Evolutionary conservation across 352 stramenopile genomes (phyloP), one percentile per base, ranked within the genome.

Genomic region (Pythium rhizo-oryzae): DNA sequence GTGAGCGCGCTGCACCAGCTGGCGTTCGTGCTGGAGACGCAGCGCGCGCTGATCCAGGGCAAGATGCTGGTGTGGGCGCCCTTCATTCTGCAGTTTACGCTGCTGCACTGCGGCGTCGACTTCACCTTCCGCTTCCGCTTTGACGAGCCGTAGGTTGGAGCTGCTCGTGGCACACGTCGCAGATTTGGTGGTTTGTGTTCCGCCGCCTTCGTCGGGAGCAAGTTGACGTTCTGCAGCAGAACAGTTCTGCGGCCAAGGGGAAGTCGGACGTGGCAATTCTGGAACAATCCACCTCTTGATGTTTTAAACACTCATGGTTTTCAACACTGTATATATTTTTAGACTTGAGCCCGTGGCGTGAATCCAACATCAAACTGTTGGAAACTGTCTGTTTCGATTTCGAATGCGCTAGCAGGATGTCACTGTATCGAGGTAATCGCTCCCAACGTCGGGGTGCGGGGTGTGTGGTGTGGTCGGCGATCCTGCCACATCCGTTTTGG

Each of bases 271-370:
- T 33, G 28, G 3, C 44, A 33, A 59, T 72, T 72, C 65, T 72
- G 65, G 65, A 72, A 72, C 53, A 67, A 72, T 72, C 65, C 43
- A 72, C 37, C 51, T 49, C n/a, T 56, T 35, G 18, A 21, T 49
- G 64, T 71, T 66, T 71, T 1, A 58, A 62, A 68, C 62, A 62
- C 5, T 18, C 18, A 23, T 13, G 5, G 9, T n/a, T 21, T 70
- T 70, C 8, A 62, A 61, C 44, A 33, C 28, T 33, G 28, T 6
- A 33, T 33, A n/a, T 33, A 33, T 6, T 33, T 33, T 33, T 2
- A 6, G 28, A 7, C 28, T 2, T 7, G 28, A 33, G n/a, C n/a
- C n/a, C n/a, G n/a, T 33, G 28, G 28, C 28, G 28, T 33, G 28
- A 33, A 33, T 33, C 28, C 51, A 59, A 18, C 9, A 21, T 33